Conservation (phyloP, 345 rosid genomes). For the Salix arbutifolia region DNA sequence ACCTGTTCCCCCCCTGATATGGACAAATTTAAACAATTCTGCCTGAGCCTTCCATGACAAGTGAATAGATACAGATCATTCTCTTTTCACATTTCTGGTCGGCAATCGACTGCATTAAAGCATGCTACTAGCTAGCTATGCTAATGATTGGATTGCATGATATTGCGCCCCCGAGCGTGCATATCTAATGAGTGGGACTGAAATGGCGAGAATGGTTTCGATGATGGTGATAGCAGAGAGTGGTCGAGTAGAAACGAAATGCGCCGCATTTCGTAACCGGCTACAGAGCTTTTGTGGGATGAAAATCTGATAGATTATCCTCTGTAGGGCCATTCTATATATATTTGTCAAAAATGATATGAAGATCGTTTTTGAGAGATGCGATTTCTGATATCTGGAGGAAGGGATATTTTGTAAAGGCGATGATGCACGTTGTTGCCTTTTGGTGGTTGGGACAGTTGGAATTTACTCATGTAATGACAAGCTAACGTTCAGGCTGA, state of each 20-base stretch:
- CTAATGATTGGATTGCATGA: not conserved
- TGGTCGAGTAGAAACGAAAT: not conserved
- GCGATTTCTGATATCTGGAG: not conserved
- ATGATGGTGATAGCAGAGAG: constrained; percentile 6
- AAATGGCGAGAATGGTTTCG: not conserved
- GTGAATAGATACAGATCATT: too few species aligned
- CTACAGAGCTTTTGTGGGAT: too few species aligned
- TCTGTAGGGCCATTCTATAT: not conserved
- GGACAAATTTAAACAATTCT: not conserved
- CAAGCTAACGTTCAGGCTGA: not conserved
- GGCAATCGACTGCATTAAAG: not conserved
- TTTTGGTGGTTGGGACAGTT: not conserved
- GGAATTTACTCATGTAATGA: not conserved
- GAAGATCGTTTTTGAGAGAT: not conserved
- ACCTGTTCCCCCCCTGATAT: not conserved
- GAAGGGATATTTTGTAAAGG: not conserved
- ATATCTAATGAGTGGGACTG: not conserved
- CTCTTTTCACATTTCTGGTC: not conserved
- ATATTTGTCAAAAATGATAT: not conserved
- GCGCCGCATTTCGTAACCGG: not conserved
- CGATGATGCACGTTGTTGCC: not conserved
- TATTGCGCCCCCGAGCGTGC: not conserved
- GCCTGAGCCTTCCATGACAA: not conserved
- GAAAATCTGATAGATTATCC: not conserved
- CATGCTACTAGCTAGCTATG: not conserved